Percentiles rank a stretch among this genome's conserved stretches.
Evolutionary conservation across 306 rosid species (phyloP).

Genomic region (Luffa aegyptiaca): DNA sequence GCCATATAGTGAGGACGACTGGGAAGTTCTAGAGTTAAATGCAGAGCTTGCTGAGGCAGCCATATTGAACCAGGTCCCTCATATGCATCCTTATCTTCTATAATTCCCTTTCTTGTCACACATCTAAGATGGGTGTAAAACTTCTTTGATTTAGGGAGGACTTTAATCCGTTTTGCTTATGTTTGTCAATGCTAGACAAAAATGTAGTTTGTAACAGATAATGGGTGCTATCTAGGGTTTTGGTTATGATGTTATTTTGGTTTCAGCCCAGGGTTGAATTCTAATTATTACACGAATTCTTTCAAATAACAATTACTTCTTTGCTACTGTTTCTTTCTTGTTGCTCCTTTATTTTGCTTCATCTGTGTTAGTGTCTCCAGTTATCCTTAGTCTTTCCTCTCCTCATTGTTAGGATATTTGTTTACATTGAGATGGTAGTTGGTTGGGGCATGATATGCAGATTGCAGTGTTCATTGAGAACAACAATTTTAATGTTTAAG

Average conservation of each 20-base stretch:
- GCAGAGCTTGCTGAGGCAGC: constrained; percentile 70
- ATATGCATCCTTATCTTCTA: neutral
- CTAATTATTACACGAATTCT: neutral
- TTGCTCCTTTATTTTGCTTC: neutral
- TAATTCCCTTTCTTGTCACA: neutral
- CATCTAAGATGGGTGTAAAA: neutral
- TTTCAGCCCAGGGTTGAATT: neutral
- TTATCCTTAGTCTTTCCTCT: neutral
- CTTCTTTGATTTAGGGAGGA: neutral
- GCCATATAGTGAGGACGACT: constrained; percentile 78
- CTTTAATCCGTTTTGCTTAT: neutral
- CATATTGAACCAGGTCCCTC: constrained; percentile 63
- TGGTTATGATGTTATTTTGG: neutral
- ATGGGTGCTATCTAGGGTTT: neutral
- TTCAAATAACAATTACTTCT: neutral
- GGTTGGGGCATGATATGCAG: neutral
- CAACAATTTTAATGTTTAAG: neutral
- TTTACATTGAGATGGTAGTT: neutral
- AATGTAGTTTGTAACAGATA: neutral
- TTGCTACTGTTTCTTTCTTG: neutral
- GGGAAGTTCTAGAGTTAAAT: constrained; percentile 91
- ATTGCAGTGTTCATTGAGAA: neutral
- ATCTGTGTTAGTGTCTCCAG: neutral
- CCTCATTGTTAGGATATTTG: neutral
- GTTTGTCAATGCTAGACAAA: neutral